Conservation (phyloP, 768 basidiomycete genomes). For the Lactarius sanguifluus region DNA sequence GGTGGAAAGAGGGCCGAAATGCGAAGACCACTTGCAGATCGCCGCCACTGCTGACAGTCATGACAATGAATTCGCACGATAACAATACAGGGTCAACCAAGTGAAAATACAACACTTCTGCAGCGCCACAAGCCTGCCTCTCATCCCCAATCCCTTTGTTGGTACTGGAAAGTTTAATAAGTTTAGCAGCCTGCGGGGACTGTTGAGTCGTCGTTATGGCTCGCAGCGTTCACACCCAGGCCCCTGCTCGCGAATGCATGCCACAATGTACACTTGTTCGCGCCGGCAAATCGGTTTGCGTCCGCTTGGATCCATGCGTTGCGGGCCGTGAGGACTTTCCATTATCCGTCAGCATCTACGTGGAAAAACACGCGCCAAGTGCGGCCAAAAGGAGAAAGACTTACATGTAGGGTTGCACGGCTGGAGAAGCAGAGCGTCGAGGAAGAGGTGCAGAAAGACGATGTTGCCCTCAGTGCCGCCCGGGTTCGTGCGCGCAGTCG, state of each 20-base stretch:
- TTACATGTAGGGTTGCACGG: constrained; percentile 50
- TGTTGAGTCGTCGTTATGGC: constrained; percentile 35
- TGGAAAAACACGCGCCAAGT: too few relatives aligned
- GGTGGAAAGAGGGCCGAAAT: too few relatives aligned
- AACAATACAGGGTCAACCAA: too few relatives aligned
- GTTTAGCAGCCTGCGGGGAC: constrained; percentile 36
- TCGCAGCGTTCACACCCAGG: constrained; percentile 43
- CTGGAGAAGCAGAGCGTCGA: constrained; percentile 51
- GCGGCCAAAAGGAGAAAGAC: constrained; percentile 24
- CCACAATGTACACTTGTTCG: constrained; percentile 47
- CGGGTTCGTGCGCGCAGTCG: constrained; percentile 44
- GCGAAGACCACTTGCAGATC: too few relatives aligned
- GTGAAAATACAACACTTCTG: too few relatives aligned
- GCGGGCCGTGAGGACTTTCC: constrained; percentile 46
- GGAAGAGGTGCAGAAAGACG: constrained; percentile 52
- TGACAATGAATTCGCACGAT: too few relatives aligned
- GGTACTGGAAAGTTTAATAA: not conserved
- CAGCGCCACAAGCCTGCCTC: too few relatives aligned
- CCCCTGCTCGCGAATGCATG: constrained; percentile 51
- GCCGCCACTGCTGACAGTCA: too few relatives aligned
- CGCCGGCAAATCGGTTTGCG: constrained; percentile 45
- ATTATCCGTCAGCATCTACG: not conserved
- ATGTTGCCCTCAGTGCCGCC: constrained; percentile 46
- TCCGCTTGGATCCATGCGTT: constrained; percentile 56
- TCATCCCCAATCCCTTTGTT: too few relatives aligned